phyloP scores from a whole-genome alignment of 345 rosid genomes.

The Chamaenerion angustifolium region DNA sequence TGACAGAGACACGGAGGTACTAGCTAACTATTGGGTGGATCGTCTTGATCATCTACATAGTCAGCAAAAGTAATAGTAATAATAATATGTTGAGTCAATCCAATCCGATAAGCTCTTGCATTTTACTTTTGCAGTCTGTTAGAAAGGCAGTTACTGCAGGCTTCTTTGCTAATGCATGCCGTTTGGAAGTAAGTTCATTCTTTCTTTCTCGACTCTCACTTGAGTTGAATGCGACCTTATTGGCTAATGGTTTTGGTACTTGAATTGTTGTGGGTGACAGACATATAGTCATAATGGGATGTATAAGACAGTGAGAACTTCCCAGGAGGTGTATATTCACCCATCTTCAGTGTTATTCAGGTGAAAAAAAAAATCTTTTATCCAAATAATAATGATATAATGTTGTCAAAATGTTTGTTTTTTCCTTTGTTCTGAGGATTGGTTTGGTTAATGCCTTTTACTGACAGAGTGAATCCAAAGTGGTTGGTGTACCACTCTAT shows the following conservation, averaged over 20 bases:
- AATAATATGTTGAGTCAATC: no score
- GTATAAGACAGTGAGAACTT: conserved; percentile 77
- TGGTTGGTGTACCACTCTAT: conserved; percentile 75
- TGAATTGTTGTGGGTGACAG: conserved; percentile 12
- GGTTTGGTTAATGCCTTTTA: neutral
- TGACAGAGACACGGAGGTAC: conserved; percentile 52
- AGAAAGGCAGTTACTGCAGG: conserved; percentile 83
- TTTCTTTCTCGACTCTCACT: neutral
- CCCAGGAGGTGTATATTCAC: conserved; percentile 82
- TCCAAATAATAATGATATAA: neutral
- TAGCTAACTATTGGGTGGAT: no score
- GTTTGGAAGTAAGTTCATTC: conserved; percentile 45
- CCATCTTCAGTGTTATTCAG: conserved; percentile 87
- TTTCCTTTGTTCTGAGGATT: no score
- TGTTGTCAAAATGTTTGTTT: neutral
- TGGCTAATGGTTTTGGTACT: neutral
- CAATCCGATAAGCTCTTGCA: neutral
- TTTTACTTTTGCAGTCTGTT: conserved; percentile 38
- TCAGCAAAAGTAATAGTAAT: no score
- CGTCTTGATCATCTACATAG: no score
- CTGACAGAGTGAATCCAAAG: conserved; percentile 80
- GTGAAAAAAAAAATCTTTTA: conserved; percentile 21
- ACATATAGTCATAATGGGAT: conserved; percentile 60
- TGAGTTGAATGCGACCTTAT: neutral
- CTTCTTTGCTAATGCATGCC: conserved; percentile 85